Evolutionary conservation across 1,284 basidiomycete species (phyloP).

Genomic region (Cronartium ribicola): DNA sequence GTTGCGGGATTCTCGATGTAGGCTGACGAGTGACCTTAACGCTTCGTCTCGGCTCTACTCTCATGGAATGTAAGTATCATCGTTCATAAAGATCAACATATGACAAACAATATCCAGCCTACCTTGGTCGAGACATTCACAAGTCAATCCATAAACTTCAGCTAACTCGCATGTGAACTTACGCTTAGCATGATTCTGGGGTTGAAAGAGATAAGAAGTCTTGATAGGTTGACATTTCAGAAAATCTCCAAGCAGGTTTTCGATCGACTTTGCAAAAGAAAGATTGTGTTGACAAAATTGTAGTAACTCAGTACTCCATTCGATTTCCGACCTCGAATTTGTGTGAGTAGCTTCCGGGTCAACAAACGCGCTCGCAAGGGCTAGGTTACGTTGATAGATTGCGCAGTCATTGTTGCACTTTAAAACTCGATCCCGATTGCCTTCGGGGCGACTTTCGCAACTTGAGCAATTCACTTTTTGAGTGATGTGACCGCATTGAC

Average conservation of each 20-base stretch:
- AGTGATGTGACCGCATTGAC: slow-evolving; percentile 29
- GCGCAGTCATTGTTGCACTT: slow-evolving; percentile 34
- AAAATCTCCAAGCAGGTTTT: slow-evolving; percentile 26
- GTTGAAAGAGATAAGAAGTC: background rate
- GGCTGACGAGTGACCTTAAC: background rate
- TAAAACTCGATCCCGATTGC: slow-evolving; percentile 26
- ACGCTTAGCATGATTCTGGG: slow-evolving; percentile 23
- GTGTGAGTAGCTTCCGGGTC: background rate
- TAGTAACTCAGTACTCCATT: slow-evolving; percentile 18
- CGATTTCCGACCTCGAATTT: background rate
- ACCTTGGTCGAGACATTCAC: slow-evolving; percentile 22
- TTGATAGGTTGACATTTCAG: background rate
- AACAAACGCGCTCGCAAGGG: slow-evolving; percentile 17
- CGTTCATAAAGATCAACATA: background rate
- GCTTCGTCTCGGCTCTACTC: background rate
- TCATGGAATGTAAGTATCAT: background rate
- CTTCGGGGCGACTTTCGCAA: slow-evolving; percentile 22
- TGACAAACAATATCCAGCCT: background rate
- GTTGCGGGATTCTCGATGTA: background rate
- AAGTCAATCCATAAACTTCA: slow-evolving; percentile 12
- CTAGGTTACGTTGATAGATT: slow-evolving; percentile 11
- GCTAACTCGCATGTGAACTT: slow-evolving; percentile 16
- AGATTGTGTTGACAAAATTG: slow-evolving; percentile 25
- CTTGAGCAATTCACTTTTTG: slow-evolving; percentile 28
- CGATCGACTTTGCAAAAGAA: slow-evolving; percentile 20